These are phyloP conservation scores for Dendrobium nobile DNA, from an alignment of 106 monocot species.

Conservation along the genomic window DNA sequence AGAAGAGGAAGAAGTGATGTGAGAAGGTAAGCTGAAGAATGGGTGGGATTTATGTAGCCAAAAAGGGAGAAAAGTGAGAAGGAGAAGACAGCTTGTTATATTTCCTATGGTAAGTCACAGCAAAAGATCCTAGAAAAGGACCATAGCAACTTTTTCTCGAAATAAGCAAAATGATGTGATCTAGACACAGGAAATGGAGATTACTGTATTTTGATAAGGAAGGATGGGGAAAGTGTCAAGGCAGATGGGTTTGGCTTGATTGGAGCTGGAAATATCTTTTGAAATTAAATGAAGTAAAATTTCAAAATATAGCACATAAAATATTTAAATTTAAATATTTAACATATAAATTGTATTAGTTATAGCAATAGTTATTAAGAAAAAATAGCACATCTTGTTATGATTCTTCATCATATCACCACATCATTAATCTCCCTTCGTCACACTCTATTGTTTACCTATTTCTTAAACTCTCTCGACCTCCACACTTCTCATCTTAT, in stretches of 20 bases:
- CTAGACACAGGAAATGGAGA: constrained; percentile 1
- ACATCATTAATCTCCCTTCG: no score
- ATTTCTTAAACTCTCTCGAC: no score
- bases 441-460: no score
- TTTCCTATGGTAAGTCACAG: background rate
- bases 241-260: background rate
- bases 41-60: background rate
- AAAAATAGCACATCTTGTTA: no score
- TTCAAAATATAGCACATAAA: no score
- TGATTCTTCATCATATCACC: no score
- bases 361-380: no score
- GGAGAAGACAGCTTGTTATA: constrained; percentile 1
- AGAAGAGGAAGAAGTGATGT: background rate
- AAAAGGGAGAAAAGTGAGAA: background rate
- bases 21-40: background rate
- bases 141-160: constrained; percentile 1
- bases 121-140: background rate
- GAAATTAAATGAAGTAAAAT: no score
- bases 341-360: no score
- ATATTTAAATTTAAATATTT: no score
- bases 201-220: background rate
- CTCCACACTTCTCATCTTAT: no score
- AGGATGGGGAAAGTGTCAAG: background rate
- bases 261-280: background rate
- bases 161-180: constrained; percentile 3